Evolutionary conservation across 257 asterid genomes (phyloP), one percentile per base, ranked within the genome.

Genomic region (Echium plantagineum): DNA sequence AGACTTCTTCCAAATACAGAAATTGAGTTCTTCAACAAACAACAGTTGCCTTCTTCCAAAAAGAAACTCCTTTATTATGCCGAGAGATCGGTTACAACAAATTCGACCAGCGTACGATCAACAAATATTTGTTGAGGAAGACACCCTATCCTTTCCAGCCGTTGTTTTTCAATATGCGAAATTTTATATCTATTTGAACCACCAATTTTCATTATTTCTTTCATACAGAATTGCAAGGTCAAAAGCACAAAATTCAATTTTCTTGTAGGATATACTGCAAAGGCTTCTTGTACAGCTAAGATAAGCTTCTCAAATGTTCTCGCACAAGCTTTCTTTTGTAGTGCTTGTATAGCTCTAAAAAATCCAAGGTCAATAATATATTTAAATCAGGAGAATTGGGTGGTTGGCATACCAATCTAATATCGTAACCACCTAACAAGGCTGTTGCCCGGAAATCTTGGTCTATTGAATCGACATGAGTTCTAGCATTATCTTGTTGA

Each of bases 211-310:
- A 32, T 61, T 1, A 22, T 24, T 47, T 57, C 58, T 22, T 21
- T 57, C 63, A 57, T 65, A 20, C 57, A 57, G n/a, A 24, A 47
- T 46, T 65, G 63, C 49, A 57, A 48, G 48, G 69, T 57, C 22
- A 64, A 17, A 32, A 55, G 32, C 57, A 64, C 57, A 24, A n/a
- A 38, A 19, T 64, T 56, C 26, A 55, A 38, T 35, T 64, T 56
- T 17, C 12, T 10, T 10, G 53, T 12, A 0, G 63, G 20, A 68
- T 60, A 68, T 7, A 21, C 62, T n/a, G 60, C 53, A 57, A 21
- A 55, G n/a, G 63, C 30, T 32, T 61, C 19, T 53, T 15, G 17
- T 13, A 62, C 54, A 4, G 20, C 62, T 48, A 18, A 12, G 16
- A 62, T 17, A n/a, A 62, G 58, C 22, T 21, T 1, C 16, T 51